A percentile compares a stretch with the other conserved stretches of the same genome.
Conservation (phyloP, 768 basidiomycete genomes). For the Rhodosporidiobolus sp. region DNA sequence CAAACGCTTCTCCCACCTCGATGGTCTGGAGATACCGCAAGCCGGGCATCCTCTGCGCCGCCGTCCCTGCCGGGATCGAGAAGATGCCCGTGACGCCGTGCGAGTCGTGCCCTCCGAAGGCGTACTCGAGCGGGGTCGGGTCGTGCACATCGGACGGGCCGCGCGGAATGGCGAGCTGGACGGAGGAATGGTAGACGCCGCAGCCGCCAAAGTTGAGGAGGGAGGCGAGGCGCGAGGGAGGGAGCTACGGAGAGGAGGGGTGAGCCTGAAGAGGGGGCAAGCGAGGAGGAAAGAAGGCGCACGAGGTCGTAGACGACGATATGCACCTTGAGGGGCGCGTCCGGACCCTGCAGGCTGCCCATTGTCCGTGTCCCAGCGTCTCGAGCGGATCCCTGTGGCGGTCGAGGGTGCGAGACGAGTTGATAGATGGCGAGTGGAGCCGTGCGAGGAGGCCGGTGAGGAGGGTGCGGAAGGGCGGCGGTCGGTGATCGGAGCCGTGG, state of each 20-base stretch:
- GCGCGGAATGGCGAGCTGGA: slow-evolving; percentile 24
- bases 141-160: slow-evolving; percentile 21
- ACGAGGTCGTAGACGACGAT: slow-evolving; percentile 36
- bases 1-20: slow-evolving; percentile 21
- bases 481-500: no score
- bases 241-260: slow-evolving; percentile 8
- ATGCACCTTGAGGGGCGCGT: slow-evolving; percentile 3
- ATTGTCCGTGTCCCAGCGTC: not conserved
- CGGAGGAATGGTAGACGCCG: slow-evolving; percentile 33
- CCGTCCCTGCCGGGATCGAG: slow-evolving; percentile 17
- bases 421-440: no score
- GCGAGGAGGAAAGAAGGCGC: not conserved
- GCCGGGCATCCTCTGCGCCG: slow-evolving; percentile 29
- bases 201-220: slow-evolving; percentile 27
- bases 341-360: not conserved
- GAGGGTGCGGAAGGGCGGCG: no score
- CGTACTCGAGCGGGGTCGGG: slow-evolving; percentile 11
- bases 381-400: no score
- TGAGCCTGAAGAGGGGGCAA: not conserved
- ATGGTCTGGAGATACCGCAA: slow-evolving; percentile 16
- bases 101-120: slow-evolving; percentile 32
- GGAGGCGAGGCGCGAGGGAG: slow-evolving; percentile 12
- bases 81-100: slow-evolving; percentile 18
- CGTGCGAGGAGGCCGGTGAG: no score
- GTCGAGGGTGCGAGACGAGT: no score